Conservation (phyloP, 129 eudicot genomes). For the Saposhnikovia divaricata region DNA sequence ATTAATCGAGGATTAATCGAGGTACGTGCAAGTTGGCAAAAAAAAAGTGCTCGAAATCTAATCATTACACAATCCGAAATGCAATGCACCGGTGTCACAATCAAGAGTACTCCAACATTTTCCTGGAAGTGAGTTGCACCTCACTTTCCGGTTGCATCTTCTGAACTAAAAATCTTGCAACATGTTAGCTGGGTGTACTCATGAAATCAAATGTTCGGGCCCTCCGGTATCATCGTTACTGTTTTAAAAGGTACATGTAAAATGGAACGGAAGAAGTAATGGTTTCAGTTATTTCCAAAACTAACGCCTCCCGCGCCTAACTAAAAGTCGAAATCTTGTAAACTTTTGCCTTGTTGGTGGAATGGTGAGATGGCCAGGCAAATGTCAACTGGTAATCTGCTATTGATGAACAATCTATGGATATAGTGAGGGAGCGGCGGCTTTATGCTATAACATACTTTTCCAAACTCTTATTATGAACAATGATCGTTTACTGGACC, state of each 20-base stretch:
- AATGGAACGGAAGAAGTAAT: too few relatives aligned
- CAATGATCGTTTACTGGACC: background rate
- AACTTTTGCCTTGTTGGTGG: too few relatives aligned
- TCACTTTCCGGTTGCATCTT: background rate
- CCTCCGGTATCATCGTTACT: background rate
- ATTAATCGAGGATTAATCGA: too few relatives aligned
- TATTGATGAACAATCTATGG: background rate
- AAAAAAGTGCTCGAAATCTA: background rate
- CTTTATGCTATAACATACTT: background rate
- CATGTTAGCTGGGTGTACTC: background rate
- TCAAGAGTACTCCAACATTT: background rate
- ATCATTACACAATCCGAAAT: background rate
- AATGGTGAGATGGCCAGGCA: background rate
- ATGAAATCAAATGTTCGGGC: background rate
- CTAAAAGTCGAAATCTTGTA: background rate
- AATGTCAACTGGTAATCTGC: background rate
- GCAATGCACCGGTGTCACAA: background rate
- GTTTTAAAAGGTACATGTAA: too few relatives aligned
- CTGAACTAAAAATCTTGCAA: background rate
- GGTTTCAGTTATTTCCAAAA: background rate
- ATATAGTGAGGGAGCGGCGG: background rate
- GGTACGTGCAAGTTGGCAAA: too few relatives aligned
- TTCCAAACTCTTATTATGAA: background rate
- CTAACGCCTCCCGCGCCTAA: background rate
- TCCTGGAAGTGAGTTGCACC: background rate